Conservation (phyloP, 2,329 filamentous ascomycete species). For the Pyrenophora teres region DNA sequence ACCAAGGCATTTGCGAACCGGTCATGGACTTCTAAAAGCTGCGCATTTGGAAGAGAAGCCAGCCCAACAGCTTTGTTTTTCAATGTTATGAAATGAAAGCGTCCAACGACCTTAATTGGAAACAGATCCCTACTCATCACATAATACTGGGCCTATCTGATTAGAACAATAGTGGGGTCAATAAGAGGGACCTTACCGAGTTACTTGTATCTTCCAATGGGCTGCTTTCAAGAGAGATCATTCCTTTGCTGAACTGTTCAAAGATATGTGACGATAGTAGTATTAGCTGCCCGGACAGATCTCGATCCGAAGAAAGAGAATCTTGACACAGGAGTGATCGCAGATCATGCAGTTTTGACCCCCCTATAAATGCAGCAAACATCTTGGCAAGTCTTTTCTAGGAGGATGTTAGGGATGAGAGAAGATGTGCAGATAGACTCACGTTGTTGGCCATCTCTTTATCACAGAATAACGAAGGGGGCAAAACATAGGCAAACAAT, state of each 20-base stretch:
- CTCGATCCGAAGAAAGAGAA: slow-evolving; percentile 2
- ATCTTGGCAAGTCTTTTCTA: slow-evolving; percentile 14
- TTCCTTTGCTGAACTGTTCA: slow-evolving; percentile 19
- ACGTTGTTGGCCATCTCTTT: slow-evolving; percentile 13
- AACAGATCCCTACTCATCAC: neutral
- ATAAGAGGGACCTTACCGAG: neutral
- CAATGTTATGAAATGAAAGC: slow-evolving; percentile 4
- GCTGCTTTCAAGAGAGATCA: slow-evolving; percentile 9
- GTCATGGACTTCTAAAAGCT: slow-evolving; percentile 15
- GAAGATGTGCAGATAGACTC: neutral
- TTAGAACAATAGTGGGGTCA: neutral
- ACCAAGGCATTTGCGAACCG: slow-evolving; percentile 17
- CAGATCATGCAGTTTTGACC: slow-evolving; percentile 9
- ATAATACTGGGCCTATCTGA: neutral
- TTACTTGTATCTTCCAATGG: neutral
- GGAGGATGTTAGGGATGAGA: neutral
- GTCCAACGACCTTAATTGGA: neutral
- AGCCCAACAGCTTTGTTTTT: slow-evolving; percentile 11
- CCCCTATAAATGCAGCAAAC: slow-evolving; percentile 15
- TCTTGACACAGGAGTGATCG: slow-evolving; percentile 9
- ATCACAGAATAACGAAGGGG: slow-evolving; percentile 15
- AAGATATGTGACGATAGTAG: slow-evolving; percentile 12
- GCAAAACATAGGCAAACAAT: slow-evolving; percentile 13
- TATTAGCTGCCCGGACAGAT: slow-evolving; percentile 10
- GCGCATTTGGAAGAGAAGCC: slow-evolving; percentile 14